Percentiles rank a stretch among this genome's conserved stretches.
phyloP scores from a whole-genome alignment of 805 yeast species.

The Debaryomyces hansenii region DNA sequence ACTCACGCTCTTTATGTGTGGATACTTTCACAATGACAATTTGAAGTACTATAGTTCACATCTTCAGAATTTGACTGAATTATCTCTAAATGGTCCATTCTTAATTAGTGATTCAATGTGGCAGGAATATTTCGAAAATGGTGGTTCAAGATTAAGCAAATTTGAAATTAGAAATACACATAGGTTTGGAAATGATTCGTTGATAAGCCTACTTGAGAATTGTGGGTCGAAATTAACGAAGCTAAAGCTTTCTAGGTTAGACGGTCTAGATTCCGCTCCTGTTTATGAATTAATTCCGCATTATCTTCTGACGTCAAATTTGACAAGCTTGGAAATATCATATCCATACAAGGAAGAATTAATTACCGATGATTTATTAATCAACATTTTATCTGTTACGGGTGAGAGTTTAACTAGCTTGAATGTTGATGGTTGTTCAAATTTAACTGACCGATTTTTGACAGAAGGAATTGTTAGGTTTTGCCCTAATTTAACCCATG shows the following conservation, averaged over 20 bases:
- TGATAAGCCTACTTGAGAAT: constrained; percentile 59
- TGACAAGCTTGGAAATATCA: constrained; percentile 63
- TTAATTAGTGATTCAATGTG: constrained; percentile 74
- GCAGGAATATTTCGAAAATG: constrained; percentile 67
- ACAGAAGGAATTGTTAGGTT: constrained; percentile 59
- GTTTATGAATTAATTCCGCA: constrained; percentile 67
- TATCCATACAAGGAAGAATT: constrained; percentile 67
- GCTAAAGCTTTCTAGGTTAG: constrained; percentile 66
- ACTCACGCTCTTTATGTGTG: constrained; percentile 85
- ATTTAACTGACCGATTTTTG: constrained; percentile 63
- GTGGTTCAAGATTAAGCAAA: constrained; percentile 53
- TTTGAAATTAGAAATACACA: constrained; percentile 81
- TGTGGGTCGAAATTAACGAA: constrained; percentile 54
- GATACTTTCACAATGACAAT: constrained; percentile 80
- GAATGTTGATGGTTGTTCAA: constrained; percentile 70
- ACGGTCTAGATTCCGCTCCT: constrained; percentile 61
- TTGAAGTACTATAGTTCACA: constrained; percentile 62
- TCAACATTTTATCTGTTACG: constrained; percentile 56
- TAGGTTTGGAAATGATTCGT: constrained; percentile 67
- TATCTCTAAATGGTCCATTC: constrained; percentile 88
- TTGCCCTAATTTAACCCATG: constrained; percentile 52
- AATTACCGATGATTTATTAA: constrained; percentile 65
- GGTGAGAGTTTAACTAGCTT: constrained; percentile 63
- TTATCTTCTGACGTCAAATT: constrained; percentile 43
- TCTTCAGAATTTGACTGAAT: constrained; percentile 49